Evolutionary conservation across 108 stramenopile species (phyloP), one percentile per base, ranked within the genome.

Genomic region (Cyclostephanos invisitatus): DNA sequence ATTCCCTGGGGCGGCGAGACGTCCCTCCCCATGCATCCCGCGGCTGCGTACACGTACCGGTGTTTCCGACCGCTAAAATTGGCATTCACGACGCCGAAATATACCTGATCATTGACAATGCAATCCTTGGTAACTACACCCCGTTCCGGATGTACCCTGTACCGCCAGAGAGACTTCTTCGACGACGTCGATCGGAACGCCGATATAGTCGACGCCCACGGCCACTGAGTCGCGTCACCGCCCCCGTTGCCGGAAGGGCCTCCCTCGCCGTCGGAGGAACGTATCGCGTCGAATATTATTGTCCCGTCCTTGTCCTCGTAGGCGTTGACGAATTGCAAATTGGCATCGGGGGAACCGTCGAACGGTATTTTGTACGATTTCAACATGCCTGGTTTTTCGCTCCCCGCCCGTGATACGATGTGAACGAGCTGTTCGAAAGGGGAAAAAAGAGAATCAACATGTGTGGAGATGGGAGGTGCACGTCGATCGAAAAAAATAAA

Each of bases 1-100:
- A 93, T 87, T 7, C 92, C 92, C 73, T 93, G 92, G 6, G 92
- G 92, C 17, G 92, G 92, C 10, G 90, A 84, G 40, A 80, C 75
- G 14, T 81, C 84, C 20, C 51, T 51, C 12, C 87, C 90, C 51
- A 77, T 18, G 7, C 78, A 83, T 37, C 92, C 92, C 18, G 85
- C 74, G 11, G 89, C 88, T 58, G 86, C 86, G 78, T 91, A 93
- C 12, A 88, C 64, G 32, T 66, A 83, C 35, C 78, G 74, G 78
- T 93, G 90, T 29, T 64, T 72, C 47, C 69, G 78, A 0, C 88
- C 89, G 71, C 86, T 90, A 11, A 69, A 69, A 2, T 71, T 74
- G 48, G 86, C 77, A 68, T 86, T 87, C 6, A 93, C 72, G 47
- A 82, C 86, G 32, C 93, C 96, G 72, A 94, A 91, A 66, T 81